Evolutionary conservation across 352 stramenopile genomes (phyloP).

Genomic region (Phytophthora kernoviae): DNA sequence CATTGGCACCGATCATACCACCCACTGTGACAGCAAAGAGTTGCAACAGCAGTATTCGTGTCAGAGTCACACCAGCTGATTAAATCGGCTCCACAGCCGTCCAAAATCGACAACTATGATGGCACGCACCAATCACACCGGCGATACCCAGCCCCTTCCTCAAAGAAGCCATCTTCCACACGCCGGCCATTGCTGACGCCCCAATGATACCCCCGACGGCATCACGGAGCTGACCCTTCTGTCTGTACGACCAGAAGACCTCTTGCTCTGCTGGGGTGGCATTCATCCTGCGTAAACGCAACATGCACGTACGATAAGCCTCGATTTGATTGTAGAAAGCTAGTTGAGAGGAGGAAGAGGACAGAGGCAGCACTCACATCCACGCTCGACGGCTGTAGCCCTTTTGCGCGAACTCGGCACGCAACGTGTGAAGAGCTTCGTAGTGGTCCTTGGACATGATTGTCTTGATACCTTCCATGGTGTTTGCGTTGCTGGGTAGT

Average conservation of each 20-base stretch:
- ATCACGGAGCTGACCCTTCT: conserved; percentile 14
- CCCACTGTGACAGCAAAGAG: conserved; percentile 4
- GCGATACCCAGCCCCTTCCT: conserved; percentile 20
- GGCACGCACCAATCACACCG: conserved; percentile 18
- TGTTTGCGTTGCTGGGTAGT: too few relatives aligned
- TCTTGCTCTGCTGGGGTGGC: conserved; percentile 17
- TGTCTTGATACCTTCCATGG: background rate
- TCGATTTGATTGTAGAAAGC: conserved; percentile 1
- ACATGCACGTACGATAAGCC: background rate
- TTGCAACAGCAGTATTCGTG: background rate
- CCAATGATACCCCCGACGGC: conserved; percentile 21
- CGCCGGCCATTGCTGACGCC: conserved; percentile 21
- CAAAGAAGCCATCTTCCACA: conserved; percentile 20
- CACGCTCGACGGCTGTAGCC: conserved; percentile 41
- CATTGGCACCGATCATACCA: conserved; percentile 18
- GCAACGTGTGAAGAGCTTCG: conserved; percentile 55
- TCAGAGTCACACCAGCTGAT: background rate
- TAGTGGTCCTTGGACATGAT: conserved; percentile 40
- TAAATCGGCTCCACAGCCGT: too few relatives aligned
- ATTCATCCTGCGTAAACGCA: conserved; percentile 5
- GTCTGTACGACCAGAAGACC: conserved; percentile 20
- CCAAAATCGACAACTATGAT: background rate
- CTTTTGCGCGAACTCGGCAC: conserved; percentile 49
- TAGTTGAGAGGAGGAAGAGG: background rate
- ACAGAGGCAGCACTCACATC: conserved; percentile 4